Evolutionary conservation across 768 basidiomycete species (phyloP).

Genomic region (Daedaleopsis nitida): DNA sequence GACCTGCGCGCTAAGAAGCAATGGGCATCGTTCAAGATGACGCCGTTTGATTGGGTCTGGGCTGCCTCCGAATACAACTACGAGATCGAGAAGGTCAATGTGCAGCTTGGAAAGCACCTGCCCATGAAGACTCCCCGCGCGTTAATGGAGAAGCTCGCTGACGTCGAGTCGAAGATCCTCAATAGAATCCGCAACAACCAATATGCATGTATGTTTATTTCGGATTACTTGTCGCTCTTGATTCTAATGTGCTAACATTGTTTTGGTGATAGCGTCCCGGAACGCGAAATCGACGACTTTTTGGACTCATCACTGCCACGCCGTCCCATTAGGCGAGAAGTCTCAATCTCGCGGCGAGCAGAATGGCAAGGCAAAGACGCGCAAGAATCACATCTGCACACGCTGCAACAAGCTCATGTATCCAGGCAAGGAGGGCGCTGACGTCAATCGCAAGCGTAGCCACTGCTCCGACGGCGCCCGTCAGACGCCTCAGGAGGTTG

Average conservation of each 20-base stretch:
- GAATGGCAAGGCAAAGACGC: not conserved
- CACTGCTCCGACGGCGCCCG: conserved; percentile 20
- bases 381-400: conserved; percentile 8
- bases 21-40: conserved; percentile 23
- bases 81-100: not conserved
- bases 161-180: conserved; percentile 7
- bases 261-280: no score
- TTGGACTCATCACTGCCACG: not conserved
- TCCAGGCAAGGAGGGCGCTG: not conserved
- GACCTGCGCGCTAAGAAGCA: conserved; percentile 8
- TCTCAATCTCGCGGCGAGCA: not conserved
- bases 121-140: conserved; percentile 17
- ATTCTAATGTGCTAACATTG: no score
- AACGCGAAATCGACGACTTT: not conserved
- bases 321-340: not conserved
- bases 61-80: conserved; percentile 13
- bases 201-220: not conserved
- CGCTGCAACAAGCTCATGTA: conserved; percentile 20
- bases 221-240: no score
- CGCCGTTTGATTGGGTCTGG: conserved; percentile 8
- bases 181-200: not conserved
- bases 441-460: conserved; percentile 12
- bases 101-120: not conserved
- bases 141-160: conserved; percentile 10
- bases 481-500: not conserved